Percentiles rank a stretch among this genome's conserved stretches.
phyloP scores from a whole-genome alignment of 495 filamentous ascomycete genomes.

The Gamarada debralockiae region DNA sequence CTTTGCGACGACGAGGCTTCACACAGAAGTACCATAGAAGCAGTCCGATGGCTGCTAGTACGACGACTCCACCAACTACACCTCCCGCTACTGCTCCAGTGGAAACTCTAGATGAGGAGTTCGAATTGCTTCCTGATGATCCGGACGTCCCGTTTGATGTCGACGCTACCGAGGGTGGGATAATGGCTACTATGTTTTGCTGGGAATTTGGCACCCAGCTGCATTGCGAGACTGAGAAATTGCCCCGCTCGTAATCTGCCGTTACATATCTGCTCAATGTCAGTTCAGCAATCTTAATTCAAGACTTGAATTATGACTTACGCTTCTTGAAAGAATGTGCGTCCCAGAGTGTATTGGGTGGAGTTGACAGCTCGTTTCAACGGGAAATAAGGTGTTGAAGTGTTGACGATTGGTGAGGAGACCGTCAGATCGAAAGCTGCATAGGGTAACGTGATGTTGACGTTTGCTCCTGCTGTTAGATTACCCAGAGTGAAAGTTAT shows the following conservation, averaged over 20 bases:
- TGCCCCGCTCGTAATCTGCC: slow-evolving; percentile 16
- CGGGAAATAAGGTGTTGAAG: slow-evolving; percentile 47
- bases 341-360: slow-evolving; percentile 50
- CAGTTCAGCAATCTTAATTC: slow-evolving; percentile 13
- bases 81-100: no score
- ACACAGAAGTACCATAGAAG: background rate
- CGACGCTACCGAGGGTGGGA: background rate
- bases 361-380: slow-evolving; percentile 47
- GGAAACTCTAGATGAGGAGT: background rate
- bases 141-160: background rate
- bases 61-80: background rate
- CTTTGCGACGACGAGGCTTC: background rate
- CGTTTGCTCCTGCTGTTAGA: slow-evolving; percentile 30
- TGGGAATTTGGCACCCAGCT: slow-evolving; percentile 1
- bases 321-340: slow-evolving; percentile 55
- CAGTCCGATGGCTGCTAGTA: background rate
- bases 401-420: slow-evolving; percentile 33
- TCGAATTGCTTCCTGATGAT: background rate
- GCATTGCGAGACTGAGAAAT: slow-evolving; percentile 17
- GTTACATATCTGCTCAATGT: slow-evolving; percentile 34
- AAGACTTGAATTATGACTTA: slow-evolving; percentile 30
- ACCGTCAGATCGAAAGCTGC: slow-evolving; percentile 46
- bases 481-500: slow-evolving; percentile 46
- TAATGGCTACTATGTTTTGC: slow-evolving; percentile 10
- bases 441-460: slow-evolving; percentile 52